These are phyloP conservation scores for Brassica rapa DNA, from an alignment of 345 rosid species.

Conservation along the genomic window DNA sequence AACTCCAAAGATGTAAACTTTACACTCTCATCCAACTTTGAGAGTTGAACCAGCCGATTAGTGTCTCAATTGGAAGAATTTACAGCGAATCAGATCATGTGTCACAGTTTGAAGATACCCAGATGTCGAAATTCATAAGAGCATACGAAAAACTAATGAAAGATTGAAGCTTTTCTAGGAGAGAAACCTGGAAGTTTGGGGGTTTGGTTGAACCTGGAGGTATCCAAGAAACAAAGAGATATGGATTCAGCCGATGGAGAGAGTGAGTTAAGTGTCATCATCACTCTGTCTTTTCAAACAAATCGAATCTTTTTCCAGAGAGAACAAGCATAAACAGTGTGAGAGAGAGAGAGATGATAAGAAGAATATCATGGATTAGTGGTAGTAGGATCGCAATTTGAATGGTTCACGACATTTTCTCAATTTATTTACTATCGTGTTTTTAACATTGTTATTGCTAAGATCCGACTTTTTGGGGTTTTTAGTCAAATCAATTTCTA, in stretches of 20 bases:
- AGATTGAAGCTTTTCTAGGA: slow-evolving; percentile 18
- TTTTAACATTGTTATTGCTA: too few species aligned
- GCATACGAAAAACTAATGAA: slow-evolving; percentile 4
- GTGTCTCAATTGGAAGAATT: neutral
- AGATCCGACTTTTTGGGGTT: too few species aligned
- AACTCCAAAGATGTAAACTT: slow-evolving; percentile 21
- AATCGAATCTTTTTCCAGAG: slow-evolving; percentile 13
- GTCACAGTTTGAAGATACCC: slow-evolving; percentile 8
- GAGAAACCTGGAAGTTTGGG: slow-evolving; percentile 62
- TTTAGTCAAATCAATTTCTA: too few species aligned
- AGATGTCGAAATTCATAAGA: slow-evolving; percentile 8
- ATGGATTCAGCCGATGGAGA: slow-evolving; percentile 65
- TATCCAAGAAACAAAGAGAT: slow-evolving; percentile 64
- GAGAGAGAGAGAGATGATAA: slow-evolving; percentile 8
- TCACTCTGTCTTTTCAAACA: slow-evolving; percentile 10
- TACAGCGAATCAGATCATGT: neutral
- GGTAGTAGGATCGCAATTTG: slow-evolving; percentile 13
- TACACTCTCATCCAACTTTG: neutral
- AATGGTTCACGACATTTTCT: slow-evolving; percentile 9
- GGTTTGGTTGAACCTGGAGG: slow-evolving; percentile 49
- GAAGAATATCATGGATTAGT: slow-evolving; percentile 18
- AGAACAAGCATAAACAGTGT: slow-evolving; percentile 27
- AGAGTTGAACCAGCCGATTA: neutral
- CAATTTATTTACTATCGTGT: too few species aligned
- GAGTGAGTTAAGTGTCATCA: slow-evolving; percentile 72